Evolutionary conservation across 2,329 filamentous ascomycete genomes (phyloP).

Genomic region (Kalmusia sp.): DNA sequence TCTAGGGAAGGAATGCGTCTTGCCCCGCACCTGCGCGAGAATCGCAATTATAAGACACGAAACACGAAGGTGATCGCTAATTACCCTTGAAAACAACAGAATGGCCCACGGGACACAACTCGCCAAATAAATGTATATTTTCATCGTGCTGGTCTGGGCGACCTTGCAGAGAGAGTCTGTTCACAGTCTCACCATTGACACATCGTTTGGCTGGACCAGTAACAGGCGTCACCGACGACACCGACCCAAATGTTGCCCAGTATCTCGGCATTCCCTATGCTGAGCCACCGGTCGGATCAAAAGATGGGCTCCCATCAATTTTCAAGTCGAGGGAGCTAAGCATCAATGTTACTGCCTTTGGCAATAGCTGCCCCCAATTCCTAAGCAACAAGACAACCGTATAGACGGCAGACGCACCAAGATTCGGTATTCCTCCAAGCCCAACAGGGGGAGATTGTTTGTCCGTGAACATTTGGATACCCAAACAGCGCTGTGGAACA

Average conservation of each 20-base stretch:
- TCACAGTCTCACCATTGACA: slow-evolving; percentile 26
- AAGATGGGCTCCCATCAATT: slow-evolving; percentile 42
- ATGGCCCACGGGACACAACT: not conserved
- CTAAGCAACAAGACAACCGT: slow-evolving; percentile 23
- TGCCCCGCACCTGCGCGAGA: too few species aligned
- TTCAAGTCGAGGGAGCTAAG: slow-evolving; percentile 22
- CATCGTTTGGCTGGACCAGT: slow-evolving; percentile 38
- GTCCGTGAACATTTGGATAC: slow-evolving; percentile 56
- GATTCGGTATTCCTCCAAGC: slow-evolving; percentile 28
- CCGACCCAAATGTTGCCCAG: slow-evolving; percentile 45
- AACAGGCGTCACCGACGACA: slow-evolving; percentile 41
- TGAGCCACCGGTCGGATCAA: slow-evolving; percentile 39
- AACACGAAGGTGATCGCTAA: not conserved
- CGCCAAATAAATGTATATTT: not conserved
- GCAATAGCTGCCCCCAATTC: slow-evolving; percentile 38
- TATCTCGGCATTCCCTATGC: slow-evolving; percentile 50
- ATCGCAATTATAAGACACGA: not conserved
- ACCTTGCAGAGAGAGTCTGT: slow-evolving; percentile 16
- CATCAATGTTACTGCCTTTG: slow-evolving; percentile 36
- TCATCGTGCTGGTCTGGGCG: not conserved
- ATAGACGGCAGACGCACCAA: slow-evolving; percentile 32
- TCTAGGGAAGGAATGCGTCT: too few species aligned
- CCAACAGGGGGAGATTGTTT: slow-evolving; percentile 55
- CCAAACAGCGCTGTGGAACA: slow-evolving; percentile 22
- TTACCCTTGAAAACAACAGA: not conserved